Base-by-base conservation (phyloP, 1,139 yeast genomes). In the Hemisphaericaspora subhashii region DNA sequence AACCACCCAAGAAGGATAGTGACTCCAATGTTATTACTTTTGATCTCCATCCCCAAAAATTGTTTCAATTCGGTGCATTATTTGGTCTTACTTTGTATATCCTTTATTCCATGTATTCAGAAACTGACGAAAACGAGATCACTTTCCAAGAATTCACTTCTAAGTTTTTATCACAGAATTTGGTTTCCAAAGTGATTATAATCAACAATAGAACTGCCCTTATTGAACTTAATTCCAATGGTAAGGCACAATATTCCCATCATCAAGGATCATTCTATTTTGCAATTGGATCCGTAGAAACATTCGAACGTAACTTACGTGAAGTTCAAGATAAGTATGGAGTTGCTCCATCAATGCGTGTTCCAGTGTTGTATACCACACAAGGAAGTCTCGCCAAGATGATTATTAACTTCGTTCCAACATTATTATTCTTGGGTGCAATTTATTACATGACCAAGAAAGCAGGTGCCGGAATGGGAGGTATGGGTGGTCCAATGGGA, bases 241-340 rank as follows among this genome's bases (percentile, higher is more conserved):
- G 73, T 9, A 53, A 54, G 38, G 48, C 57, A 5, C 69, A 65
- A 39, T 58, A 52, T 40, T 46, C 54, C 25, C 48, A 51, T 22
- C 50, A 48, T 12, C 42, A 40, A 11, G 53, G 51, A 4, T 46
- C 49, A 21, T 64, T 54, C 41, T 59, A 57, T 41, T 94, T 94
- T 66, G 81, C 86, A 32, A 88, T 94, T 54, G 99, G 98, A 5
- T 86, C 96, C 0, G 81, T 90, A 17, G 97, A 89, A 52, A 71
- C 83, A n/a, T 92, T 94, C 62, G 98, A 94, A 64, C 81, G 83
- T 42, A 84, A 83, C 48, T 71, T 94, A 57, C 86, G 83, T 43
- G 78, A 76, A 37, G 81, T 86, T 23, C 97, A 89, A 62, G 79
- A 81, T 40, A 78, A 78, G 41, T 75, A 84, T 44, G 74, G 77